Conservation (phyloP, 176 grass and related monocot genomes). For the Chrysopogon serrulatus region DNA sequence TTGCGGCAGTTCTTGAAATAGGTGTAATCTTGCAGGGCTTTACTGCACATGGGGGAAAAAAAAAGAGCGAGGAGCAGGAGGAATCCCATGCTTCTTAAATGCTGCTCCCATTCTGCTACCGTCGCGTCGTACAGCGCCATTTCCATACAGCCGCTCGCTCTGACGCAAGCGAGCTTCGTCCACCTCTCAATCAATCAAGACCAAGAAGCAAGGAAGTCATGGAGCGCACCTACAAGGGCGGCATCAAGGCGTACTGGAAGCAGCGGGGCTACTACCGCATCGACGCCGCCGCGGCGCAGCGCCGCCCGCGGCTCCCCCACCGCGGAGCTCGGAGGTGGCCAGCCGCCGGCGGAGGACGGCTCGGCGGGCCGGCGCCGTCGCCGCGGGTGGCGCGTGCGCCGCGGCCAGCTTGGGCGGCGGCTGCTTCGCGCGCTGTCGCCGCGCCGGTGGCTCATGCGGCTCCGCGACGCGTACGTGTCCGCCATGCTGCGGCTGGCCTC, state of each 20-base stretch:
- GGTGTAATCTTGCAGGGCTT: background rate
- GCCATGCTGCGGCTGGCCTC: slow-evolving; percentile 56
- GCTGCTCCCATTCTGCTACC: background rate
- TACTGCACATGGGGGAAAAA: background rate
- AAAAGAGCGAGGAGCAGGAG: background rate
- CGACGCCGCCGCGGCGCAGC: slow-evolving; percentile 18
- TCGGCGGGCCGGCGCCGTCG: background rate
- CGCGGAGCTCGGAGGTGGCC: slow-evolving; percentile 27
- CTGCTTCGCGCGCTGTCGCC: slow-evolving; percentile 33
- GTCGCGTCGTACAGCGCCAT: background rate
- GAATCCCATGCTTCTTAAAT: background rate
- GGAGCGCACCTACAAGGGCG: slow-evolving; percentile 37
- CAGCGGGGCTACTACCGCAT: slow-evolving; percentile 46
- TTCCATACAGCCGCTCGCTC: background rate
- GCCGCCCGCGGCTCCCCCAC: slow-evolving; percentile 19
- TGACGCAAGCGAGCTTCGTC: background rate
- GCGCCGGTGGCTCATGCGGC: slow-evolving; percentile 35
- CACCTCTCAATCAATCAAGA: background rate
- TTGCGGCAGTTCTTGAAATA: too few relatives aligned
- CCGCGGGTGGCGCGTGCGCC: slow-evolving; percentile 39
- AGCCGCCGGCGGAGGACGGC: background rate
- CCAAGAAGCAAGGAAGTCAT: background rate
- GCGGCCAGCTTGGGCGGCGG: slow-evolving; percentile 14
- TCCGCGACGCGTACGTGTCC: slow-evolving; percentile 62
- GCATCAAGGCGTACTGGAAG: slow-evolving; percentile 72